Evolutionary conservation across 2,329 filamentous ascomycete genomes (phyloP).

Genomic region (Fusarium tjaetaba): DNA sequence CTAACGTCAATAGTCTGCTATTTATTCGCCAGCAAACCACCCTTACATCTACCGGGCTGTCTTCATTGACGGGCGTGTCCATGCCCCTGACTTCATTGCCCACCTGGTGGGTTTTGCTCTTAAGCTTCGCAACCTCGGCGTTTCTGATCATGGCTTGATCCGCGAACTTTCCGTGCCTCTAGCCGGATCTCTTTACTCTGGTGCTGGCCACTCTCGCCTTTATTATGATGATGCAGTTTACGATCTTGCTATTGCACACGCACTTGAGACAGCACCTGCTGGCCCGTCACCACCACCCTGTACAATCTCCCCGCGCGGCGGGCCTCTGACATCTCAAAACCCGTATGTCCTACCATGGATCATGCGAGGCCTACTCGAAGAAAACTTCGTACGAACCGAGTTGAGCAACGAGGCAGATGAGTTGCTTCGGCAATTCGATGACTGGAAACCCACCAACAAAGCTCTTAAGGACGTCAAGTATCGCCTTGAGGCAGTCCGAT

Average conservation of each 20-base stretch:
- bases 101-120: conserved; percentile 93
- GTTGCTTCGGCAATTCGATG: conserved; percentile 87
- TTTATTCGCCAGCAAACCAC: conserved; percentile 86
- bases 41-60: conserved; percentile 96
- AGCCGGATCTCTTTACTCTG: conserved; percentile 89
- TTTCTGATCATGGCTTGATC: conserved; percentile 92
- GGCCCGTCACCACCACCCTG: conserved; percentile 49
- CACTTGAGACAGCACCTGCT: conserved; percentile 75
- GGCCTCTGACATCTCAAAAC: conserved; percentile 67
- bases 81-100: conserved; percentile 92
- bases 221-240: conserved; percentile 93
- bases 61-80: conserved; percentile 91
- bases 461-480: conserved; percentile 96
- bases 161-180: conserved; percentile 88
- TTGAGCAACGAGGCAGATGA: conserved; percentile 79
- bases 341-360: conserved; percentile 95
- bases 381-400: conserved; percentile 87
- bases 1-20: conserved; percentile 71
- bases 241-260: conserved; percentile 76
- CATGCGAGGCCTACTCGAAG: conserved; percentile 91
- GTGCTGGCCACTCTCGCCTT: conserved; percentile 91
- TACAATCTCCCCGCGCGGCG: conserved; percentile 39
- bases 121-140: conserved; percentile 91
- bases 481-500: conserved; percentile 88
- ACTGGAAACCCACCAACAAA: conserved; percentile 92